phyloP scores from a whole-genome alignment of 345 rosid genomes.

The Moringa oleifera region DNA sequence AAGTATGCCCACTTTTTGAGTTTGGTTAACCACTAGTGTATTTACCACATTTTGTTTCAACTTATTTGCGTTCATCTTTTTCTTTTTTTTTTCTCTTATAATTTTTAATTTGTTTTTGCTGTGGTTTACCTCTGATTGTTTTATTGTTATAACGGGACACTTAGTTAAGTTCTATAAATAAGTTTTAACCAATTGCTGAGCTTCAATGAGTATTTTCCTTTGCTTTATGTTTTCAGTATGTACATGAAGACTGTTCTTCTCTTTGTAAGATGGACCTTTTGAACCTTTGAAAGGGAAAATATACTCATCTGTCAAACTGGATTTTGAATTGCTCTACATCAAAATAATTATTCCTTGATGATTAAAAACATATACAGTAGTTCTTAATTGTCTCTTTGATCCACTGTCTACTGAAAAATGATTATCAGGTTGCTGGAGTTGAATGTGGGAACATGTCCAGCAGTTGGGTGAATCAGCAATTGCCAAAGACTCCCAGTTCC shows the following conservation, averaged over 20 bases:
- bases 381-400: no score
- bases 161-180: no score
- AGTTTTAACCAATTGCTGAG: no score
- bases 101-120: not conserved
- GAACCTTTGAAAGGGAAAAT: not conserved
- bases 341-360: not conserved
- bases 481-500: conserved; percentile 32
- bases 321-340: not conserved
- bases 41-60: no score
- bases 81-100: not conserved
- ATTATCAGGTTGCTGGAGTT: conserved; percentile 32
- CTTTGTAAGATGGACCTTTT: not conserved
- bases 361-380: conserved; percentile 1
- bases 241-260: no score
- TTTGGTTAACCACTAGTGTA: not conserved
- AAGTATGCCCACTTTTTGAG: conserved; percentile 35
- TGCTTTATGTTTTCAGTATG: no score
- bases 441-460: conserved; percentile 26
- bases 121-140: not conserved
- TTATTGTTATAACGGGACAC: not conserved
- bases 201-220: no score
- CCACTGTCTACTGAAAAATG: conserved; percentile 3
- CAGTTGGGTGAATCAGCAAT: conserved; percentile 26
- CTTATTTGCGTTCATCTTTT: not conserved
- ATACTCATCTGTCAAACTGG: conserved; percentile 1